These are phyloP conservation scores for Debaryomyces singareniensis DNA, from an alignment of 1,139 yeast genomes.

Conservation along the genomic window DNA sequence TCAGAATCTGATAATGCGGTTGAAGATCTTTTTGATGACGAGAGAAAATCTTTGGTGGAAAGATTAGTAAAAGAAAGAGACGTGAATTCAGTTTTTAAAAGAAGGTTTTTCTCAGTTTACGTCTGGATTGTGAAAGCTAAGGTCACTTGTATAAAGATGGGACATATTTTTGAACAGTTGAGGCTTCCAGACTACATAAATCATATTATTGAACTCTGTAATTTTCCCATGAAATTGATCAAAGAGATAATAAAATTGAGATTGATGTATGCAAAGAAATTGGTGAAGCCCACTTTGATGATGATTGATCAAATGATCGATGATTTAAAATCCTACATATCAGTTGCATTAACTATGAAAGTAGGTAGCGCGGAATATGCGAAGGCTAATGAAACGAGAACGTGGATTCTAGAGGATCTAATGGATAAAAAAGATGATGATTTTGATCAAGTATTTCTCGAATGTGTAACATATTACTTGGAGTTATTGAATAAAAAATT, in stretches of 20 bases:
- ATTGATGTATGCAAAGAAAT: slow-evolving; percentile 68
- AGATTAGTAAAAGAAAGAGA: slow-evolving; percentile 82
- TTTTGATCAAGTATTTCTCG: slow-evolving; percentile 67
- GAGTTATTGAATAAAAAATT: slow-evolving; percentile 69
- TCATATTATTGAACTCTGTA: slow-evolving; percentile 58
- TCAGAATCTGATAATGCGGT: slow-evolving; percentile 14
- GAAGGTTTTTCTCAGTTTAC: slow-evolving; percentile 54
- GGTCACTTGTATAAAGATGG: slow-evolving; percentile 58
- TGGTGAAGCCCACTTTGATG: slow-evolving; percentile 87
- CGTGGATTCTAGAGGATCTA: slow-evolving; percentile 69
- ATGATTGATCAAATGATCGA: slow-evolving; percentile 93
- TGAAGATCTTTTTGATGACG: slow-evolving; percentile 48
- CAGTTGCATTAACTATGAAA: slow-evolving; percentile 71
- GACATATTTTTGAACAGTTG: slow-evolving; percentile 56
- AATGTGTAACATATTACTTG: slow-evolving; percentile 69
- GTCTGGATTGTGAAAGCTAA: slow-evolving; percentile 80
- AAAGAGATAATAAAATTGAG: slow-evolving; percentile 76
- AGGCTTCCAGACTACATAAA: slow-evolving; percentile 75
- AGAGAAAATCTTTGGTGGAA: slow-evolving; percentile 71
- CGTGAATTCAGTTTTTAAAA: slow-evolving; percentile 59
- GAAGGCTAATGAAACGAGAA: slow-evolving; percentile 52
- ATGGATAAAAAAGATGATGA: slow-evolving; percentile 51
- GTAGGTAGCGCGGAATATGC: slow-evolving; percentile 61
- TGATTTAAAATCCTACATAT: slow-evolving; percentile 73
- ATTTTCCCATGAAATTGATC: slow-evolving; percentile 74